Base-by-base conservation (phyloP, 345 rosid species). In the Lumnitzera littorea region DNA sequence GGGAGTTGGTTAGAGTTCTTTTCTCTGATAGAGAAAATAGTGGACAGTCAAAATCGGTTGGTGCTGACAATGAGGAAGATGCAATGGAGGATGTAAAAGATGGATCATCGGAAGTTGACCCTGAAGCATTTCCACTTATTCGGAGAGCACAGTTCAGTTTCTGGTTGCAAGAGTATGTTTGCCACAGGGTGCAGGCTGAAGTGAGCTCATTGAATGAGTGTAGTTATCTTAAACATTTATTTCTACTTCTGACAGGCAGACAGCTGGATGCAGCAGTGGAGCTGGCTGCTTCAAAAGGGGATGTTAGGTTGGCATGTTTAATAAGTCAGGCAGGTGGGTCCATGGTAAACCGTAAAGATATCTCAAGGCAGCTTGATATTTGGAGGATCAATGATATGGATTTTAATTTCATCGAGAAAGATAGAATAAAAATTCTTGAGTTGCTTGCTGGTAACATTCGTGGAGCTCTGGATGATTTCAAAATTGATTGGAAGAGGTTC, bases 241-340 rank as follows among this genome's bases (percentile, higher is more conserved):
- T 90, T 75, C 71, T 80, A 56, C 96, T 88, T 70, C 66, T 90
- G 65, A 88, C 97, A n/a, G 96, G 97, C 59, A 78, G 97, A 55
- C 96, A 83, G 75, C 76, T 88, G 62, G 91, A 86, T 74, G 80
- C 84, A 50, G 91, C 92, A 62, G 95, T 90, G 61, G 96, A 90
- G 74, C 69, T 90, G 67, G 95, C 99, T 66, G 73, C 84, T 73
- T 86, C 91, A 50, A 83, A 59, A 78, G 99, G 99, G 72, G 99
- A 94, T 76, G 96, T 88, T 56, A 84, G 97, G 64, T 73, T 88
- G 73, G 97, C 96, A 72, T 90, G 97, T 82, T 80, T 94, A 77
- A 73, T 90, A 71, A 90, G 97, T 71, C 97, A 94, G 74, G 95
- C 97, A 67, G 97, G 96, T 68, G 99, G 99, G 23, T 87, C 91